Percentiles rank a stretch among this genome's conserved stretches.
Conservation (phyloP, 352 stramenopile species). For the Pythium aristosporum region DNA sequence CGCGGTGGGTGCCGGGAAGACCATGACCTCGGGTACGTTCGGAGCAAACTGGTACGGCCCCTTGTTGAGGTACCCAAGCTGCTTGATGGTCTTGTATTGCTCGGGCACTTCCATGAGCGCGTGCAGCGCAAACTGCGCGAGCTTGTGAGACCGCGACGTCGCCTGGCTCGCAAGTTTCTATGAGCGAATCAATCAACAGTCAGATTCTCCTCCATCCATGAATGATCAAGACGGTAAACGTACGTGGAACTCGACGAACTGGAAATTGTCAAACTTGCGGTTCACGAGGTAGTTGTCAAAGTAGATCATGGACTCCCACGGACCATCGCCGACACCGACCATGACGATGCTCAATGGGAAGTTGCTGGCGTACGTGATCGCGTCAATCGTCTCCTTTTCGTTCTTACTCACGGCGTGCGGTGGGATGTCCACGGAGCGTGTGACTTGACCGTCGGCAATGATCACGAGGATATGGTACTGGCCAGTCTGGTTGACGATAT, state of each 20-base stretch:
- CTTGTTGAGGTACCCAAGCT: conserved; percentile 56
- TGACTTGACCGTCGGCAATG: conserved; percentile 86
- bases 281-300: conserved; percentile 79
- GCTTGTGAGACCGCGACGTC: conserved; percentile 37
- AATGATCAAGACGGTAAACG: conserved; percentile 7
- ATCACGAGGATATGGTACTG: conserved; percentile 88
- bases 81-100: conserved; percentile 79
- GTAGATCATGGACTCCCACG: conserved; percentile 81
- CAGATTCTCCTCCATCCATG: neutral
- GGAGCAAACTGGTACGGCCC: conserved; percentile 44
- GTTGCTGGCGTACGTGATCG: conserved; percentile 77
- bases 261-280: conserved; percentile 86
- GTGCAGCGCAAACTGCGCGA: conserved; percentile 76
- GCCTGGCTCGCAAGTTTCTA: conserved; percentile 54
- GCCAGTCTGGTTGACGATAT: conserved; percentile 75
- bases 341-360: conserved; percentile 82
- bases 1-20: conserved; percentile 39
- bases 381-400: conserved; percentile 87
- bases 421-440: conserved; percentile 76
- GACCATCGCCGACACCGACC: conserved; percentile 77
- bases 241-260: conserved; percentile 84
- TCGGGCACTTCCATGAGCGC: conserved; percentile 86
- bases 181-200: neutral
- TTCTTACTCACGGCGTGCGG: conserved; percentile 76
- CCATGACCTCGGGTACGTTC: conserved; percentile 62